Evolutionary conservation across 495 filamentous ascomycete genomes (phyloP), one percentile per base, ranked within the genome.

Genomic region (Friedmanniomyces simplex): DNA sequence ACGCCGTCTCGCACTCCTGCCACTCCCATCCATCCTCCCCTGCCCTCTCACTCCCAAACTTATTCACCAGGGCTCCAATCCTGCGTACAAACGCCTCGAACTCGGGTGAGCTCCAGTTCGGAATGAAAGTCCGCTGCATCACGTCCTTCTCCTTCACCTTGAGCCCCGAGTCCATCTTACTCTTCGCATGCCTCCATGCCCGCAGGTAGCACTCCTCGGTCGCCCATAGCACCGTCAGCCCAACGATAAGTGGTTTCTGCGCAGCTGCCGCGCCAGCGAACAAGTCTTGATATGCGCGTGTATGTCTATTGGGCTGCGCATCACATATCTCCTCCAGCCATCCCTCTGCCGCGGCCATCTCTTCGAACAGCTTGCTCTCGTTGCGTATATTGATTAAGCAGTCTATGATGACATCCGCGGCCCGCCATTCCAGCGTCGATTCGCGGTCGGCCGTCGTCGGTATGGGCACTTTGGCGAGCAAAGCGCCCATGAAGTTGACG

Each of bases 171-270:
- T 59, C 52, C 45, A 59, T 53, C 57, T 53, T 46, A 14, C 24
- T 24, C 45, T 41, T 28, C 21, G 61, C 56, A 28, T 53, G 26
- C 21, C 39, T n/a, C 61, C 61, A 63, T 7, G 61, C 21, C 1
- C 61, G 51, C 46, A 63, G 46, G 53, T 63, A 63, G 43, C 50
- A 55, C 26, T 60, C 57, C 37, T 63, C 61, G 26, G 61, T 63
- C 18, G 57, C 61, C 61, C 61, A 63, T 34, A 63, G 34, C 34
- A 57, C 57, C 1, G 43, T 26, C 28, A 63, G 34, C 1, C 61
- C 61, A 8, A 63, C 61, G 8, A 63, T 41, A 13, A 59, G n/a
- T 24, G 57, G 57, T 21, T 50, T 32, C 6, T 50, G 47, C 25
- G 46, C 51, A 21, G 61, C 57, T 8, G 61, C 47, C 25, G 61